Evolutionary conservation across 352 stramenopile genomes (phyloP), one percentile per base, ranked within the genome.

Genomic region (Pythium monospermum): DNA sequence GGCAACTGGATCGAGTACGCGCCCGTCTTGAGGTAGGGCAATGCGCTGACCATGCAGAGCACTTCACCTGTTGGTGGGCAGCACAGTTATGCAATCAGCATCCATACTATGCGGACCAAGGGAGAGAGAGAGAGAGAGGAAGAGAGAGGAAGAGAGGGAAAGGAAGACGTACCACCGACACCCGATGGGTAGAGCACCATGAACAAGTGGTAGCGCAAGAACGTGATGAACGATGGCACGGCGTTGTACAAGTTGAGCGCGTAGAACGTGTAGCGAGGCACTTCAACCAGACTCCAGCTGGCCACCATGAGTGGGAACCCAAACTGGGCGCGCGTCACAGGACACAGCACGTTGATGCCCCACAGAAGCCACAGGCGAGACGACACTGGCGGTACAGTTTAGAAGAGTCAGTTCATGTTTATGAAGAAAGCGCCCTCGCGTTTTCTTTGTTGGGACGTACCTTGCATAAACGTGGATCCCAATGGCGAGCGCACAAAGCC

Each of bases 201-300:
- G 77, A 99, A 99, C 21, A 99, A 76, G 50, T 97, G 96, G 69
- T 99, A 99, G 48, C 96, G 90, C 31, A 99, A 65, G 76, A 94
- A 99, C 67, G 98, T 98, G 30, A 99, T 76, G 53, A 89, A 88
- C 56, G 83, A 95, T n/a, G 96, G 96, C 61, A 97, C 91, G 41
- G 71, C 85, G 43, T 93, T 74, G 67, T 97, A 76, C 43, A 99
- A 60, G 60, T 98, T 98, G 50, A 96, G 71, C 18, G 96, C 74
- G 68, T 99, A 99, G 70, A 99, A 99, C 11, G 96, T 74, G 76
- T 99, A 99, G 43, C 97, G 94, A 48, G 93, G 93, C 25, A 98
- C 90, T 54, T 96, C 89, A 16, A 95, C 84, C 42, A 94, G 71
- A 5, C 74, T 72, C 88, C 88, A 96, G 54, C 78, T 91, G 32